Evolutionary conservation across 169 alveolate species (phyloP), one percentile per base, ranked within the genome.

Genomic region (Eimeria necatrix): DNA sequence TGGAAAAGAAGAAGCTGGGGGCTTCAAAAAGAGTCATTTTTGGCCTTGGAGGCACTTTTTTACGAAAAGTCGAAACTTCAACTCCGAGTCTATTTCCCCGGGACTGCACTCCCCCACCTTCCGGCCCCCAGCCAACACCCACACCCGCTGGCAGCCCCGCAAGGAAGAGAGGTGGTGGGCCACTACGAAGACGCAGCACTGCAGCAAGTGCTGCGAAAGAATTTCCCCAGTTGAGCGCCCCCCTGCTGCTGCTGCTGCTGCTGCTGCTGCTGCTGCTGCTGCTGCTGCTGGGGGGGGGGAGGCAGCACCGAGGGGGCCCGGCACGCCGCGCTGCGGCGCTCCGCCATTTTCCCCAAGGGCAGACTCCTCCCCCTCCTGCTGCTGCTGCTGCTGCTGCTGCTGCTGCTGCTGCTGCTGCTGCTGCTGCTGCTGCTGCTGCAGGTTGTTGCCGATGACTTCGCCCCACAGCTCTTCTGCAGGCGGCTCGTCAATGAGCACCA

Each of bases 401-500:
- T 32, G 71, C 90, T 14, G 18, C 73, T 49, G 68, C 10, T 64
- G 61, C 68, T 32, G 6, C 24, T 48, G 46, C 48, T 41, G 6
- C 78, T 56, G 7, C 91, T n/a, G 32, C 91, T 32, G 10, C 91
- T 7, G 41, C 41, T 32, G 41, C 22, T 22, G 10, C 26, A 32
- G 24, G 18, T 7, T 8, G 74, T 8, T 12, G 64, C 52, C 14
- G 51, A 18, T 81, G 18, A 22, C 80, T 14, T 78, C 94, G 10
- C 60, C 94, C 61, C 90, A 96, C 59, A 83, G 86, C 4, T 93
- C 94, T 48, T 94, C 97, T 10, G 97, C 96, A 5, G 97, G 97
- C 76, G 97, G 97, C 68, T 96, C 97, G 56, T 96, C 97, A 2
- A 96, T 96, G 51, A 96, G 89, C 80, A 96, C 93, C n/a, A 96